Base-by-base conservation (phyloP, 345 rosid genomes). In the Trapa incisa region DNA sequence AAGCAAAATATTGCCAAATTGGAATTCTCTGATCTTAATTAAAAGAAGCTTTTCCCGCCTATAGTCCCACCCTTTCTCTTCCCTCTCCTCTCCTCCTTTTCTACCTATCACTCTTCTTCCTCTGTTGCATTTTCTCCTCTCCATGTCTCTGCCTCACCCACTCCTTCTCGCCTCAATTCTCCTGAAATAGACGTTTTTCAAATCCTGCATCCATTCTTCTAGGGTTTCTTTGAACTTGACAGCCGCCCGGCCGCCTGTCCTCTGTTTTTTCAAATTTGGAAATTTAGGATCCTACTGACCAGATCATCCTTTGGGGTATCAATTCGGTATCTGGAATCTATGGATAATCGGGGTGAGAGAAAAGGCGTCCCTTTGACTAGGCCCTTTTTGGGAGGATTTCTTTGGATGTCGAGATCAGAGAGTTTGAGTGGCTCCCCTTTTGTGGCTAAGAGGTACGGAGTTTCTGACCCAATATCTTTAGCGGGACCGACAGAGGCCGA, bases 401-500 rank as follows among this genome's bases (percentile, higher is more conserved):
- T 36, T 60, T 69, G 70, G 77, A 87, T 85, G 86, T 84, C 75
- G 83, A 81, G 76, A 67, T 72, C 89, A 65, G 85, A 80, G 75
- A 80, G 80, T 15, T 66, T 79, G 72, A 60, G 69, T 65, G 80
- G 71, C 41, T 68, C 83, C 29, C 68, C 69, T 71, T 73, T 78
- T 65, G 72, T 73, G 39, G 39, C 71, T 70, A 81, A 72, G 70
- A 83, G 77, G 37, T 82, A 47, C 64, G 96, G 93, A 58, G 90
- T 88, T 47, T 88, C 89, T 70, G 83, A 89, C 69, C 96, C 97
- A 35, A 86, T 92, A 65, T 92, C 98, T 32, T 67, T 85, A 64
- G 80, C 89, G 35, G 96, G 88, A 60, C 98, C 98, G 35, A 79
- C 82, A 0, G 77, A 86, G n/a, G 85, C 78, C 41, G 97, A 92